Evolutionary conservation across 202 grass and related monocot genomes (phyloP).

Genomic region (Dendrocalamus latiflorus): DNA sequence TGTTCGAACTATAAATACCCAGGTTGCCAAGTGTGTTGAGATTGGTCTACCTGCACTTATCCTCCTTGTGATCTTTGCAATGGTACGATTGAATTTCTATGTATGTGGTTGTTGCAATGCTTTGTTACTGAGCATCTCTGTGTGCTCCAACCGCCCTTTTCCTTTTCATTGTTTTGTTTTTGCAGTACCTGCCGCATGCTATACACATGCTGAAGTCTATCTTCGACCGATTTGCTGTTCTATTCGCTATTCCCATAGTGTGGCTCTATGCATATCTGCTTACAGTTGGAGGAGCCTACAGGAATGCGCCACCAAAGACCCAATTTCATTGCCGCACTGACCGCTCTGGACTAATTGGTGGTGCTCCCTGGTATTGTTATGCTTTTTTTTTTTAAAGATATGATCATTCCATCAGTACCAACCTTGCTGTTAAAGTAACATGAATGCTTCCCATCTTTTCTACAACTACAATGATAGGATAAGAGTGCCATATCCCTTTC

Average conservation of each 20-base stretch:
- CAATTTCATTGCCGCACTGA: constrained; percentile 98
- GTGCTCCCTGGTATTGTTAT: constrained; percentile 65
- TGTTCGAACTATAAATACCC: constrained; percentile 24
- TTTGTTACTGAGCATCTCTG: not conserved
- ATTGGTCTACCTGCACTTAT: constrained; percentile 93
- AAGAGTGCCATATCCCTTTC: constrained; percentile 98
- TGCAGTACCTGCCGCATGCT: constrained; percentile 73
- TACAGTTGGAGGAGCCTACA: constrained; percentile 92
- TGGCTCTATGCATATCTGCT: constrained; percentile 98
- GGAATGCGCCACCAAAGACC: constrained; percentile 78
- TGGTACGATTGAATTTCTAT: constrained; percentile 43
- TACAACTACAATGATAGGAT: constrained; percentile 61
- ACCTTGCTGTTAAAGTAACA: constrained; percentile 2
- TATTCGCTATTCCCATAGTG: constrained; percentile 88
- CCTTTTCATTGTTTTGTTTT: not conserved
- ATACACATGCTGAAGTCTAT: constrained; percentile 55
- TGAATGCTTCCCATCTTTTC: not conserved
- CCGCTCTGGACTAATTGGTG: constrained; percentile 81
- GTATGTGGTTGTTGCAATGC: not conserved
- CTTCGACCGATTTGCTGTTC: constrained; percentile 86
- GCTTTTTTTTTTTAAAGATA: constrained; percentile 24
- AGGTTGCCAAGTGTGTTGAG: constrained; percentile 98
- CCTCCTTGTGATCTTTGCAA: constrained; percentile 76
- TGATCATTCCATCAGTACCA: not conserved
- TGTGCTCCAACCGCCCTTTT: constrained; percentile 4